phyloP scores from a whole-genome alignment of 176 grass and related monocot species.

The Triticum aestivum region DNA sequence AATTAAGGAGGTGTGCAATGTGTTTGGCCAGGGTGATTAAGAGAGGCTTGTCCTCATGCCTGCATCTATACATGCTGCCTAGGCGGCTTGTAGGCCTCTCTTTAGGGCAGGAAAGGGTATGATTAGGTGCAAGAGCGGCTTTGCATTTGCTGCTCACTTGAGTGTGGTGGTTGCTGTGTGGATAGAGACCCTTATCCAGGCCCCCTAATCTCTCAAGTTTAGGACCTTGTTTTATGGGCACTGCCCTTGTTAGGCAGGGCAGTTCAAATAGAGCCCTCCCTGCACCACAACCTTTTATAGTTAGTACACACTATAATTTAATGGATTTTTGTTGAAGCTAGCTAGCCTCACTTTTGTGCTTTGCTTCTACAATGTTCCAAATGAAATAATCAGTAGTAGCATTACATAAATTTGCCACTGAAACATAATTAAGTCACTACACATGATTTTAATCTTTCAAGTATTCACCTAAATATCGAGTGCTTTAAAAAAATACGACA shows the following conservation, averaged over 20 bases:
- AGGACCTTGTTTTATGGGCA: constrained; percentile 20
- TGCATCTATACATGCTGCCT: constrained; percentile 31
- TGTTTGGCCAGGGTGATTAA: constrained; percentile 31
- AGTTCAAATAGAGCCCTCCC: constrained; percentile 14
- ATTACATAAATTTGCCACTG: background rate
- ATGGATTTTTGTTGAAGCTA: background rate
- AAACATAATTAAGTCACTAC: too few relatives aligned
- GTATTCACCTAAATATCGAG: background rate
- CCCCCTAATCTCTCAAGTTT: constrained; percentile 48
- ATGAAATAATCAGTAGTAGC: too few relatives aligned
- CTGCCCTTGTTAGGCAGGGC: constrained; percentile 11
- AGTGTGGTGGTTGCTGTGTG: constrained; percentile 63
- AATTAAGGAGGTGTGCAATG: constrained; percentile 10
- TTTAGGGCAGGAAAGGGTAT: constrained; percentile 28
- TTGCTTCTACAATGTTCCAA: background rate
- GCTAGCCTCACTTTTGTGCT: background rate
- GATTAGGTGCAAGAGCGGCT: constrained; percentile 46
- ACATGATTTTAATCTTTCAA: too few relatives aligned
- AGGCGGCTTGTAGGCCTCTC: constrained; percentile 32
- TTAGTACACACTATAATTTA: background rate
- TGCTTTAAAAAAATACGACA: background rate
- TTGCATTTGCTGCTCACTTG: constrained; percentile 24
- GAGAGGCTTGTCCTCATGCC: constrained; percentile 21
- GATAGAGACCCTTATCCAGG: constrained; percentile 46
- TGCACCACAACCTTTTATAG: background rate